Base-by-base conservation (phyloP, 202 grass and related monocot species). In the Setaria italica region DNA sequence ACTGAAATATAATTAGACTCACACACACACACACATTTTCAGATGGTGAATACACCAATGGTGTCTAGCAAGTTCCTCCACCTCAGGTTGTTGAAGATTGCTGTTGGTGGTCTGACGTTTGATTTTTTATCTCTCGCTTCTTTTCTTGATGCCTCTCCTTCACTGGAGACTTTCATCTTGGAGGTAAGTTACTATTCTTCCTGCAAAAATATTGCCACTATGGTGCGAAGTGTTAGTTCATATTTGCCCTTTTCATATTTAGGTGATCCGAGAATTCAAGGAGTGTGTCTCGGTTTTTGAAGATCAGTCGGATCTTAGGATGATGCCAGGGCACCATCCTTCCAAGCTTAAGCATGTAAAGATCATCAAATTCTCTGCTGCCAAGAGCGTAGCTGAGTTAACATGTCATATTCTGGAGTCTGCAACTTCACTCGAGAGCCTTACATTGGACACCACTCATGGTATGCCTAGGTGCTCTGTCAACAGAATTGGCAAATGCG, bases 401-500 rank as follows among this genome's bases (percentile, higher is more conserved):
- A 34, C 67, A 35, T 82, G 80, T 2, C 67, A 82, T 32, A 63
- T 83, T 25, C 8, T 83, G 5, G 70, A 41, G 19, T 63, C 34
- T 0, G 56, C 54, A 4, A 49, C 67, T 17, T 72, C 55, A 4
- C 80, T 82, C 0, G 56, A 74, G 45, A 0, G 32, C 30, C 70
- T 83, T n/a, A 74, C 70, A 11, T 65, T 83, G 70, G 58, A 83
- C 46, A 74, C 70, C 45, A 53, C 55, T 9, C 3, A 74, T 25
- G 81, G 81, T 8, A 48, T 9, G 34, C 30, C 20, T 48, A 63
- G 70, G 14, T 62, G 17, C 60, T 58, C 53, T 11, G 1, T 20
- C 5, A 7, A 16, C 11, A 13, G 34, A 59, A 4, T 37, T 72
- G 37, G 39, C 13, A 43, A 68, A 34, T 71, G 67, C 67, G 7